Evolutionary conservation across 2,329 filamentous ascomycete species (phyloP).

Genomic region (Pseudogymnoascus destructans): DNA sequence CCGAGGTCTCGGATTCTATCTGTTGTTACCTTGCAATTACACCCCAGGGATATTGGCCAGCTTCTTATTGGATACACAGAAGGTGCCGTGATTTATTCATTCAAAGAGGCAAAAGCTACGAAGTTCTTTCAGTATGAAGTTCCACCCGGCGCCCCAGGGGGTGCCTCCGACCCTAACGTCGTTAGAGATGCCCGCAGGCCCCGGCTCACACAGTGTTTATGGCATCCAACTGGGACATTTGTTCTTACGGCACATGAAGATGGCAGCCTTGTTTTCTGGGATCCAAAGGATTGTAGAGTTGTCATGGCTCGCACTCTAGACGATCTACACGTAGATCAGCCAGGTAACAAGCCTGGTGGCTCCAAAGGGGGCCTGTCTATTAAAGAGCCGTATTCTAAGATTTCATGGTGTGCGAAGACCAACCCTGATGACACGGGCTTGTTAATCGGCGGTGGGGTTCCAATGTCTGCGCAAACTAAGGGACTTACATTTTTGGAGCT

Average conservation of each 20-base stretch:
- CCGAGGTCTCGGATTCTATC: constrained; percentile 50
- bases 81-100: constrained; percentile 81
- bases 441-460: constrained; percentile 69
- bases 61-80: constrained; percentile 82
- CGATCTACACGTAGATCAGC: constrained; percentile 59
- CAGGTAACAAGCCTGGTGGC: constrained; percentile 34
- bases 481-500: constrained; percentile 83
- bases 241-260: constrained; percentile 36
- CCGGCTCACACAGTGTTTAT: constrained; percentile 67
- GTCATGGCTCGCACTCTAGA: constrained; percentile 72
- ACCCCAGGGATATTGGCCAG: constrained; percentile 85
- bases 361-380: constrained; percentile 39
- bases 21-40: constrained; percentile 68
- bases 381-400: constrained; percentile 62
- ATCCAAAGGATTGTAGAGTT: constrained; percentile 73
- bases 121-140: constrained; percentile 77
- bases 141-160: constrained; percentile 68
- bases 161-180: constrained; percentile 47
- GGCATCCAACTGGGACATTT: constrained; percentile 67
- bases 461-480: constrained; percentile 52
- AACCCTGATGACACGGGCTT: constrained; percentile 90
- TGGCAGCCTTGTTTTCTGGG: constrained; percentile 86
- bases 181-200: constrained; percentile 54
- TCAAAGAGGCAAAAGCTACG: constrained; percentile 74
- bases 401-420: constrained; percentile 87